Evolutionary conservation across 495 filamentous ascomycete species (phyloP).

Genomic region (Xylaria cubensis): DNA sequence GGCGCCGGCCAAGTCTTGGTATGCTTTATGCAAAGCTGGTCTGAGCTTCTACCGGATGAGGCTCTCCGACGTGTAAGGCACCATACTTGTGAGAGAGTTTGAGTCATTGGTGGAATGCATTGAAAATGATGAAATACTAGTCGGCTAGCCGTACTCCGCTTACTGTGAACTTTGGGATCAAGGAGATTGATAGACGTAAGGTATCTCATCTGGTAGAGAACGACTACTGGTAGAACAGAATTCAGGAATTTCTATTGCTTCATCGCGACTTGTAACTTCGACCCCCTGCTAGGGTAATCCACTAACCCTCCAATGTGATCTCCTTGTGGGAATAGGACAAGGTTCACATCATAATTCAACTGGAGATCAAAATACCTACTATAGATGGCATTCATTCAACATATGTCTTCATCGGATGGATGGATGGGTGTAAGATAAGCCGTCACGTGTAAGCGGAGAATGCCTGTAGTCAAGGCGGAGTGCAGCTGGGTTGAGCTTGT

Average conservation of each 20-base stretch:
- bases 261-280: neutral
- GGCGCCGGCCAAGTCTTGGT: neutral
- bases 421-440: neutral
- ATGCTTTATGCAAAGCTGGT: neutral
- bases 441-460: constrained; percentile 1
- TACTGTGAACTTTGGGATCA: neutral
- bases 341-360: neutral
- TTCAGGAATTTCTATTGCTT: neutral
- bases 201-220: neutral
- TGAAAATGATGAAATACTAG: neutral
- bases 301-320: neutral
- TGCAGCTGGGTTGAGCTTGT: constrained; percentile 17
- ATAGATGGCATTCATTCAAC: neutral
- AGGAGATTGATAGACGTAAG: neutral
- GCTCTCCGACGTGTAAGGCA: neutral
- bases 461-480: constrained; percentile 6
- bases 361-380: neutral
- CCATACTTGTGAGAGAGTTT: neutral
- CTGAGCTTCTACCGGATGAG: neutral
- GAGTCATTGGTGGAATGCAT: neutral
- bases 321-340: neutral
- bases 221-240: neutral
- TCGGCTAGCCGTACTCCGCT: neutral
- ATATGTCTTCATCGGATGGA: neutral
- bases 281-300: neutral